phyloP scores from a whole-genome alignment of 2,329 filamentous ascomycete genomes.

The Aspergillus ruber region DNA sequence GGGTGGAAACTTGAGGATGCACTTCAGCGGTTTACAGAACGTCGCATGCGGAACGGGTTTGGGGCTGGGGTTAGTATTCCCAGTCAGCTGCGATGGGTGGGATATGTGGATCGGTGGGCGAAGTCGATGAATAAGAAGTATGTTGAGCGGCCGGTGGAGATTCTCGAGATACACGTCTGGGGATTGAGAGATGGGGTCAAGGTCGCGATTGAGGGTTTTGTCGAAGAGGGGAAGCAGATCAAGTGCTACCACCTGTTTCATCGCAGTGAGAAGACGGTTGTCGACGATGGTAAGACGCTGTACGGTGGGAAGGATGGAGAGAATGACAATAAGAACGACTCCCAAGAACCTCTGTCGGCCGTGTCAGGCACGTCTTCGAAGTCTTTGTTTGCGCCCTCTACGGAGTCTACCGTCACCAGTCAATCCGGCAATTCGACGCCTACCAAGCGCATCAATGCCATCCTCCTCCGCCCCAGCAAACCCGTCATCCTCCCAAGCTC shows the following conservation, averaged over 20 bases:
- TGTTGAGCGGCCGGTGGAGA: conserved; percentile 72
- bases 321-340: conserved; percentile 5
- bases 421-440: conserved; percentile 19
- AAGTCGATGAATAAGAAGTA: conserved; percentile 66
- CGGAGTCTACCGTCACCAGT: conserved; percentile 29
- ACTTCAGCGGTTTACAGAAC: conserved; percentile 64
- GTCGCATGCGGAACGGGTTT: conserved; percentile 83
- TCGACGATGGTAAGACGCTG: conserved; percentile 44
- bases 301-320: conserved; percentile 42
- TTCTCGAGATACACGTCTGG: conserved; percentile 85
- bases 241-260: conserved; percentile 75
- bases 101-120: conserved; percentile 84
- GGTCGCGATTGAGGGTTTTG: conserved; percentile 74
- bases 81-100: conserved; percentile 80
- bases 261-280: conserved; percentile 58
- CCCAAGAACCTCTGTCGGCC: not conserved
- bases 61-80: conserved; percentile 88
- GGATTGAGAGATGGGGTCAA: conserved; percentile 83
- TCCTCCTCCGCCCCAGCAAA: conserved; percentile 67
- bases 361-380: conserved; percentile 7
- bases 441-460: conserved; percentile 60
- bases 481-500: conserved; percentile 68
- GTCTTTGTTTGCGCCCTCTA: conserved; percentile 8
- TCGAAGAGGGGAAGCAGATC: conserved; percentile 83
- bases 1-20: conserved; percentile 61